Conservation (phyloP, 2,329 filamentous ascomycete genomes). For the Cryphonectria naterciae region DNA sequence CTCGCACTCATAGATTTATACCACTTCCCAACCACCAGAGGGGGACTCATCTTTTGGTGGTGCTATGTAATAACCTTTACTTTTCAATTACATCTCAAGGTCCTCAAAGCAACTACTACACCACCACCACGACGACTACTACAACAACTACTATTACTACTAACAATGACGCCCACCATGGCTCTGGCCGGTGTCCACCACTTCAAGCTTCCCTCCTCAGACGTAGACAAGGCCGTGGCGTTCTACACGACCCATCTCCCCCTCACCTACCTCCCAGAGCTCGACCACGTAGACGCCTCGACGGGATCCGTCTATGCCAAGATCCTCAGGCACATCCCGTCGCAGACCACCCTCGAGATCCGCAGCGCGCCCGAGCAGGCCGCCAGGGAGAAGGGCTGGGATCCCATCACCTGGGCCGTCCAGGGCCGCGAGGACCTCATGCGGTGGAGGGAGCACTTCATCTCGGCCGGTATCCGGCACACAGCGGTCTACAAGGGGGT, state of each 20-base stretch:
- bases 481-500: neutral
- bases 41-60: neutral
- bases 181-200: slow-evolving; percentile 8
- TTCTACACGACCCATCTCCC: slow-evolving; percentile 6
- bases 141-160: neutral
- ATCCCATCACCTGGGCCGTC: slow-evolving; percentile 12
- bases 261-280: slow-evolving; percentile 1
- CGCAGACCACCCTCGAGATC: slow-evolving; percentile 5
- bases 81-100: neutral
- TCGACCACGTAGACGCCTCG: neutral
- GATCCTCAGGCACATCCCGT: neutral
- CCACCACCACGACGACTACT: neutral
- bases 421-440: neutral
- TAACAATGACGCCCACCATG: too few species aligned
- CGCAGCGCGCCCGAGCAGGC: neutral
- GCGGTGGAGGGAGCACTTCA: neutral
- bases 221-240: neutral
- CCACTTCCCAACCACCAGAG: neutral
- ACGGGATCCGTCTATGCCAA: neutral
- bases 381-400: neutral
- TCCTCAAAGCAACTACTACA: neutral
- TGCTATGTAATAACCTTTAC: too few species aligned
- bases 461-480: neutral
- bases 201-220: slow-evolving; percentile 7
- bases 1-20: neutral